Conservation (phyloP, 352 stramenopile genomes). For the Globisporangium barbulae region DNA sequence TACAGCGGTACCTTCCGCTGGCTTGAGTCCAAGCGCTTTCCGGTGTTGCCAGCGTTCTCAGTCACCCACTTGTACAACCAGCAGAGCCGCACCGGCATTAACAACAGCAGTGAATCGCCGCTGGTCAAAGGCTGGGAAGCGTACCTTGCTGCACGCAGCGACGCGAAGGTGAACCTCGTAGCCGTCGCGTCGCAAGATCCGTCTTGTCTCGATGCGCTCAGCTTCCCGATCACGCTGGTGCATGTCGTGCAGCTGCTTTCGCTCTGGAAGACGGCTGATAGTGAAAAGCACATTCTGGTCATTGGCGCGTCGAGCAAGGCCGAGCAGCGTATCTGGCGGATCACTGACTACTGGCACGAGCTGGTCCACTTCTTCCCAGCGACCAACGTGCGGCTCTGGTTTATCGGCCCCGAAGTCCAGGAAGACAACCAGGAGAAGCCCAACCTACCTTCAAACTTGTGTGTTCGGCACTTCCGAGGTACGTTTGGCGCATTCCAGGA, state of each 20-base stretch:
- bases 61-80: neutral
- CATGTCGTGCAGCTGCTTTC: slow-evolving; percentile 34
- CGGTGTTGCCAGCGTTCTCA: slow-evolving; percentile 25
- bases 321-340: slow-evolving; percentile 64
- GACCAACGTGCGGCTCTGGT: slow-evolving; percentile 40
- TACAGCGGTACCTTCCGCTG: slow-evolving; percentile 82
- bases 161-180: slow-evolving; percentile 27
- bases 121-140: slow-evolving; percentile 40
- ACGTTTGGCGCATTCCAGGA: slow-evolving; percentile 53
- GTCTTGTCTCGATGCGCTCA: slow-evolving; percentile 76
- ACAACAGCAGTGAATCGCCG: neutral
- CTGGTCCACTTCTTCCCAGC: slow-evolving; percentile 36
- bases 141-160: slow-evolving; percentile 37
- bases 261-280: slow-evolving; percentile 14
- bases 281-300: slow-evolving; percentile 37
- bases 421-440: slow-evolving; percentile 9
- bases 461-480: slow-evolving; percentile 35
- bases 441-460: slow-evolving; percentile 22
- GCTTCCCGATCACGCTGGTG: slow-evolving; percentile 66
- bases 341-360: slow-evolving; percentile 70
- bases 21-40: slow-evolving; percentile 62
- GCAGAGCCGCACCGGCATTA: neutral
- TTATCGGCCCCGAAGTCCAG: slow-evolving; percentile 60
- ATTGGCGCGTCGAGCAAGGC: slow-evolving; percentile 63
- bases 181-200: slow-evolving; percentile 38